Evolutionary conservation across 208 protist genomes (phyloP).

Genomic region (Entamoeba nuttalli): DNA sequence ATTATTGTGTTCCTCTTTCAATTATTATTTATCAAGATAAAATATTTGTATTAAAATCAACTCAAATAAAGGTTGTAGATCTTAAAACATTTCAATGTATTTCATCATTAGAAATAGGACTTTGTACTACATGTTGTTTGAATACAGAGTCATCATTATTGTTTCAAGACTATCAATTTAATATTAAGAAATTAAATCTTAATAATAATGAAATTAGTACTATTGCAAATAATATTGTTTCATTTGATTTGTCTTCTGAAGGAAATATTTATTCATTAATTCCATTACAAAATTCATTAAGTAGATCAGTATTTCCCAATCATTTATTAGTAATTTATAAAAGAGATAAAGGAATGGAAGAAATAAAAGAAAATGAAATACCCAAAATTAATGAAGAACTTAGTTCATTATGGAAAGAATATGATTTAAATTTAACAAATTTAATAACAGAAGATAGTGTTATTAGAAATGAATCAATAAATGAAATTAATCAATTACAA

Average conservation of each 20-base stretch:
- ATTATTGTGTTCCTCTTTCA: neutral
- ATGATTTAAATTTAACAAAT: too few relatives aligned
- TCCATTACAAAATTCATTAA: neutral
- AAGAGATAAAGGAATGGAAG: too few relatives aligned
- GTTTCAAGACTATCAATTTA: neutral
- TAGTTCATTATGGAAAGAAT: too few relatives aligned
- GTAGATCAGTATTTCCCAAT: neutral
- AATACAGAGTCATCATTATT: neutral
- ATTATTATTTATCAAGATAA: neutral
- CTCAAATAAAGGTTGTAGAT: neutral
- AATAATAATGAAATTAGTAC: neutral
- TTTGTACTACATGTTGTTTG: neutral
- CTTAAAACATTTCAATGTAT: neutral
- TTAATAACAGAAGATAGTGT: too few relatives aligned
- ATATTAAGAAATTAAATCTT: neutral
- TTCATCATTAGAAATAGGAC: neutral
- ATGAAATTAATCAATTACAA: too few relatives aligned
- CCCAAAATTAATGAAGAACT: too few relatives aligned
- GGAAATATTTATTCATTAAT: neutral
- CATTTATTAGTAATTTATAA: neutral
- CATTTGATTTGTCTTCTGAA: neutral
- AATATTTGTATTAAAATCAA: neutral
- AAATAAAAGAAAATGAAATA: too few relatives aligned
- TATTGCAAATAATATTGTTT: neutral
- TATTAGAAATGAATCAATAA: too few relatives aligned